Evolutionary conservation across 441 rosid species (phyloP).

Genomic region (Gossypium laxum): DNA sequence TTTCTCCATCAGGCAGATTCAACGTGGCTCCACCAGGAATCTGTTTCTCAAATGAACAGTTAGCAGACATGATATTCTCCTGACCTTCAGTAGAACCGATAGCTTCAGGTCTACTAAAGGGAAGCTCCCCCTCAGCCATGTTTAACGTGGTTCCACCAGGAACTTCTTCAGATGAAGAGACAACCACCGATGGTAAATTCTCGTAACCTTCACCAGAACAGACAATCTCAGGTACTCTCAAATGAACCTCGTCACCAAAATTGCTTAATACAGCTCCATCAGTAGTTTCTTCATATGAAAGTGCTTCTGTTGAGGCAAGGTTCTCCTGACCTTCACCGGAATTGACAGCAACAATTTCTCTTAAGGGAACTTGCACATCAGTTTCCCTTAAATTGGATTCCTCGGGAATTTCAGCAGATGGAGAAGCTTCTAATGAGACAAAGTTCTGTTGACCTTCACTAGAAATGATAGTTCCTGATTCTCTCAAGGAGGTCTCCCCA

Average conservation of each 20-base stretch:
- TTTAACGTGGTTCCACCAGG: not conserved
- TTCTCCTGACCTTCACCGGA: conserved; percentile 11
- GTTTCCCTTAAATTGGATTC: not conserved
- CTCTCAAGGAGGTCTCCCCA: not conserved
- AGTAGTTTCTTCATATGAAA: conserved; percentile 11
- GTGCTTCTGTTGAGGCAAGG: not conserved
- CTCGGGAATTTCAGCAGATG: not conserved
- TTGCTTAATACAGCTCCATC: not conserved
- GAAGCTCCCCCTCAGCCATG: not conserved
- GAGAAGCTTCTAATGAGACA: not conserved
- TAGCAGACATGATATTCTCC: conserved; percentile 16
- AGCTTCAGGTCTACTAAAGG: conserved; percentile 9
- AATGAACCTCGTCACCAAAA: not conserved
- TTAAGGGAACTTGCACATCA: not conserved
- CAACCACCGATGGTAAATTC: not conserved
- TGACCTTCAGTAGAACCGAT: conserved; percentile 12
- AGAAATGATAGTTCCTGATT: not conserved
- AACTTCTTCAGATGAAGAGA: conserved; percentile 10
- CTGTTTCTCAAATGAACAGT: conserved; percentile 19
- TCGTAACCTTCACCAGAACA: not conserved
- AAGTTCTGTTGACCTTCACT: conserved; percentile 5
- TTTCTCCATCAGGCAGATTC: conserved; percentile 20
- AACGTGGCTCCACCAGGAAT: conserved; percentile 14
- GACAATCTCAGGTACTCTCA: not conserved
- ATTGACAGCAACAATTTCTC: not conserved